These are phyloP conservation scores for Hibiscus syriacus DNA, from an alignment of 345 rosid genomes.

Conservation along the genomic window DNA sequence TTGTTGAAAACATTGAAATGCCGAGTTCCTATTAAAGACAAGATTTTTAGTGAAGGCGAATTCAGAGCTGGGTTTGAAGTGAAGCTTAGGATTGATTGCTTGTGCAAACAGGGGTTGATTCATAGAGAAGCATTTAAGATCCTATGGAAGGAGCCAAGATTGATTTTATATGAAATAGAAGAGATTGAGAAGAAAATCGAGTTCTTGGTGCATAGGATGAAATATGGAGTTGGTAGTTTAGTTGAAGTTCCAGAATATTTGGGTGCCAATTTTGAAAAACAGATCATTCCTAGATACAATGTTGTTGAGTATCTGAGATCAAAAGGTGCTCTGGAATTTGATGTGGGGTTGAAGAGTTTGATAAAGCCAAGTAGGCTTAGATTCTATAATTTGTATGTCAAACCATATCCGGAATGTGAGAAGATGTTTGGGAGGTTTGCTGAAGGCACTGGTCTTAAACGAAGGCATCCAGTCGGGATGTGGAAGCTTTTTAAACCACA, in stretches of 20 bases:
- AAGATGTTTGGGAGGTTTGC: background rate
- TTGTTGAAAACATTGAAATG: background rate
- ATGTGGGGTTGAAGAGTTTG: background rate
- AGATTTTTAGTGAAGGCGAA: background rate
- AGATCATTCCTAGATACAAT: background rate
- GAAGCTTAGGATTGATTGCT: background rate
- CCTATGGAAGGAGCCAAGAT: background rate
- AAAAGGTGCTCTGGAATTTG: background rate
- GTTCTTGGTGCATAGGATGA: background rate
- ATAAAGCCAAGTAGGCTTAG: conserved; percentile 1
- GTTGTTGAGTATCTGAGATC: background rate
- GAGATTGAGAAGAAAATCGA: background rate
- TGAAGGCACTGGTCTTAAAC: background rate
- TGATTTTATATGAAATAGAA: background rate
- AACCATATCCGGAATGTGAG: conserved; percentile 1
- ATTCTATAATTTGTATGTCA: background rate
- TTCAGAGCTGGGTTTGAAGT: background rate
- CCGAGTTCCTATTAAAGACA: background rate
- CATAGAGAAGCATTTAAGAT: background rate
- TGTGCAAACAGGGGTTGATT: background rate
- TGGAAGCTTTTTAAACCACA: conserved; percentile 3
- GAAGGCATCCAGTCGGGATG: background rate
- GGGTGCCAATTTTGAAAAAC: background rate
- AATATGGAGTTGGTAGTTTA: background rate
- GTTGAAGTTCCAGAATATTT: background rate